These are phyloP conservation scores for Ambrosiella beaveri DNA, from an alignment of 2,329 filamentous ascomycete species.

Conservation along the genomic window DNA sequence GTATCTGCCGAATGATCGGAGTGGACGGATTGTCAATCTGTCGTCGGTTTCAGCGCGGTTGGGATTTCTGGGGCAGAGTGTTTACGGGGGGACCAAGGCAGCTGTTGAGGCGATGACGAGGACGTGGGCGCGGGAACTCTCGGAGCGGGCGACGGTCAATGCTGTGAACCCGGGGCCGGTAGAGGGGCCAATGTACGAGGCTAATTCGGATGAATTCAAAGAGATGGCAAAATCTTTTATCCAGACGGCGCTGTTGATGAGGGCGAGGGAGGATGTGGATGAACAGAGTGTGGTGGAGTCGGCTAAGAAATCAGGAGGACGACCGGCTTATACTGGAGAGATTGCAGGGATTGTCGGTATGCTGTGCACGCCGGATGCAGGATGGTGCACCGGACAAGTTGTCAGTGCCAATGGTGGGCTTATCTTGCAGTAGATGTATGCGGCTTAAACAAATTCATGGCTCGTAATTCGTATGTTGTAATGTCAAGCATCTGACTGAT, in stretches of 20 bases:
- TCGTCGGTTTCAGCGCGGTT: constrained; percentile 36
- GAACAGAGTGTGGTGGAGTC: constrained; percentile 12
- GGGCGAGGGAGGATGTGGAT: constrained; percentile 26
- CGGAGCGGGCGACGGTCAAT: constrained; percentile 36
- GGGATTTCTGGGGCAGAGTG: constrained; percentile 36
- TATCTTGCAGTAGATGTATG: constrained; percentile 18
- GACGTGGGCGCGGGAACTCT: constrained; percentile 40
- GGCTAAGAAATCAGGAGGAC: constrained; percentile 14
- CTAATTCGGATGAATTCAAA: constrained; percentile 26
- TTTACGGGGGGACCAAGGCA: constrained; percentile 42
- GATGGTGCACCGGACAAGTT: constrained; percentile 64
- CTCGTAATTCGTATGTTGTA: too few species aligned
- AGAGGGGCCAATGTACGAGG: constrained; percentile 33
- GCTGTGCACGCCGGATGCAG: constrained; percentile 42
- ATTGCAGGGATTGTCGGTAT: constrained; percentile 15
- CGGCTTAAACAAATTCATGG: too few species aligned
- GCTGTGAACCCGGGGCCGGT: constrained; percentile 41
- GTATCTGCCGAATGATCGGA: constrained; percentile 52
- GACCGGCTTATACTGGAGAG: constrained; percentile 15
- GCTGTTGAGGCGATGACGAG: constrained; percentile 42
- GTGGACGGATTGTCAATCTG: constrained; percentile 37
- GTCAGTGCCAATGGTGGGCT: constrained; percentile 69
- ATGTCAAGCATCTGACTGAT: too few species aligned
- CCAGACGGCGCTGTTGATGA: constrained; percentile 42
- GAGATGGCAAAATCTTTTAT: constrained; percentile 26